Evolutionary conservation across 106 monocot species (phyloP), one percentile per base, ranked within the genome.

Genomic region (Dactylorhiza incarnata): DNA sequence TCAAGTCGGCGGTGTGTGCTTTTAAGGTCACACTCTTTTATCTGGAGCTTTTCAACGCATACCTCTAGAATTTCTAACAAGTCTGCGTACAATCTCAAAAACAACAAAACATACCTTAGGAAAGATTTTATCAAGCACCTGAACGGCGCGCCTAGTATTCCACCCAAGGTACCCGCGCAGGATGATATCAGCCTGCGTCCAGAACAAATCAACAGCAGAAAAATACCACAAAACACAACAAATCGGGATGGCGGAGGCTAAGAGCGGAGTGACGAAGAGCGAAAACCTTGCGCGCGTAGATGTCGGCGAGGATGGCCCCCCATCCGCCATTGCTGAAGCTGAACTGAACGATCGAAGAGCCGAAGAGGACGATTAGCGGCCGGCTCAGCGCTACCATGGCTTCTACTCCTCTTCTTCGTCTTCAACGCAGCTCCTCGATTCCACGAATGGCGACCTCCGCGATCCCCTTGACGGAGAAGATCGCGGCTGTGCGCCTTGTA

Each of bases 231-330:
- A 37, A 37, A 44, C 15, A 49, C 4, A 16, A 26, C 26, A 56
- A 14, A 43, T 37, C 54, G 37, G n/a, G 19, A 29, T 19, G 0
- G 68, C 46, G 48, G 14, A 16, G 1, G 7, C 23, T 11, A 43
- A 48, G 17, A 20, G 12, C 9, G 24, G 9, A 19, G 4, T 8
- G 5, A 48, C 8, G 4, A 24, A 37, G 49, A 46, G 16, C 26
- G 37, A 67, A 67, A 53, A 90, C 89, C 89, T 86, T 90, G 82
- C 89, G 86, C 44, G 86, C 74, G 49, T 90, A 90, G 82, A 86
- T 29, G 67, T 90, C 89, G 14, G 86, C 71, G 56, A 90, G 86
- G 37, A 55, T 78, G 24, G 84, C 82, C 5, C 86, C 90, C 90
- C 90, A 87, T 46, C 90, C 90, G 4, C 73, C 84, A 20, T 86